Base-by-base conservation (phyloP, 495 filamentous ascomycete genomes). In the Tuber magnatum region DNA sequence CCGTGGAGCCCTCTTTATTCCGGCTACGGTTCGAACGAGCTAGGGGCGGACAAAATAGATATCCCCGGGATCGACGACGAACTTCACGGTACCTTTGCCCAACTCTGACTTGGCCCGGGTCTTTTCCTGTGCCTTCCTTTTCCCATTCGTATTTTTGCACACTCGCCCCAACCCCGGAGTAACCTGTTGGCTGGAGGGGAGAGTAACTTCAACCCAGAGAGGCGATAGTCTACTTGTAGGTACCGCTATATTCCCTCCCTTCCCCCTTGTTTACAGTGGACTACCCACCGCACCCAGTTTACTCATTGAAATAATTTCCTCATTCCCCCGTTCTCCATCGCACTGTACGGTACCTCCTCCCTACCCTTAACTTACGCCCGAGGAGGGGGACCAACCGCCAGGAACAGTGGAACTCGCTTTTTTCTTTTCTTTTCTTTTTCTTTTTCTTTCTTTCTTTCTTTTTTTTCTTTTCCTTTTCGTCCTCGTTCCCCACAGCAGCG, bases 301-400 rank as follows among this genome's bases (percentile, higher is more conserved):
- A 65, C 56, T 65, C 56, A 65, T 65, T 65, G 56, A 65, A 65
- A 65, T 65, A 65, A 65, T 65, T 65, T 65, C 56, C 56, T 35
- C 28, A 65, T 65, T 65, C 56, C 28, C 39, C 39, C 39, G 39
- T 40, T 40, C 39, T 7, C 39, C 39, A 40, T 40, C 39, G n/a
- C n/a, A n/a, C 39, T 40, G 39, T n/a, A n/a, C n/a, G n/a, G n/a
- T n/a, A n/a, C n/a, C n/a, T 7, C 39, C 18, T 65, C 32, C 28
- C n/a, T 46, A n/a, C 12, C 28, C 28, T 65, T 65, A 32, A 65
- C 56, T 65, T 14, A 61, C 56, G 5, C 28, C n/a, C 56, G 24
- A 65, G 39, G 24, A 65, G 39, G 56, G 56, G 28, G 56, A 65
- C 56, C 56, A 35, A 65, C 56, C 56, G 56, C 56, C 32, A 65